Conservation (phyloP, 1,284 basidiomycete genomes). For the Trametes pubescens region DNA sequence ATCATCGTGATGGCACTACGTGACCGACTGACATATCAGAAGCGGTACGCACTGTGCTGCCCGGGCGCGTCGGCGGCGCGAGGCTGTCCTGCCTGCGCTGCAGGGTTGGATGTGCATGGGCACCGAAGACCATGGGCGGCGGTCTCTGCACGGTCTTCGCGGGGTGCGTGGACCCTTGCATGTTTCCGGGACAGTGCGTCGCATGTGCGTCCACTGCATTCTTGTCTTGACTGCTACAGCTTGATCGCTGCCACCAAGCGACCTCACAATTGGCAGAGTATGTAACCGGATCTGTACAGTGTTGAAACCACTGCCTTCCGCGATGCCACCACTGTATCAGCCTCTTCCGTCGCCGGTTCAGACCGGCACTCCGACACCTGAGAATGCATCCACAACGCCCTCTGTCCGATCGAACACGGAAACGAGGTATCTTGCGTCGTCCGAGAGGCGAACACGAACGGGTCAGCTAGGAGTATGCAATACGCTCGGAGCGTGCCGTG, state of each 20-base stretch:
- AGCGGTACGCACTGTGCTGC: slow-evolving; percentile 4
- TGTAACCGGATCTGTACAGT: not conserved
- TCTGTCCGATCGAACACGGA: slow-evolving; percentile 5
- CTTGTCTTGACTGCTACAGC: not conserved
- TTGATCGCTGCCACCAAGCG: no score
- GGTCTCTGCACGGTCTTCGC: slow-evolving; percentile 7
- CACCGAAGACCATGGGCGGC: not conserved
- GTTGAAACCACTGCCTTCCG: no score
- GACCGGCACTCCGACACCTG: not conserved
- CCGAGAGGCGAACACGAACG: not conserved
- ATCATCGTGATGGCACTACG: slow-evolving; percentile 1
- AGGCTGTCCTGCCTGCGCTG: slow-evolving; percentile 16
- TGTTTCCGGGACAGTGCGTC: not conserved
- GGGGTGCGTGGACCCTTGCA: not conserved
- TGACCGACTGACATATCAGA: not conserved
- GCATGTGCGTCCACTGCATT: not conserved
- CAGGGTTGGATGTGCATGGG: slow-evolving; percentile 11
- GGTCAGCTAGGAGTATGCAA: not conserved
- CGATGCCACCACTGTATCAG: no score
- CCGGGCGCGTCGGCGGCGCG: slow-evolving; percentile 5
- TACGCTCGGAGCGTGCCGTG: not conserved
- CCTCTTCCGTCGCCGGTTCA: not conserved
- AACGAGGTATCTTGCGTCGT: not conserved
- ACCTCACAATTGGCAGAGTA: no score
- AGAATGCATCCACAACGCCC: not conserved